Percentiles rank a stretch among this genome's conserved stretches.
phyloP scores from a whole-genome alignment of 1,139 yeast genomes.

The Hansenula lynferdii region DNA sequence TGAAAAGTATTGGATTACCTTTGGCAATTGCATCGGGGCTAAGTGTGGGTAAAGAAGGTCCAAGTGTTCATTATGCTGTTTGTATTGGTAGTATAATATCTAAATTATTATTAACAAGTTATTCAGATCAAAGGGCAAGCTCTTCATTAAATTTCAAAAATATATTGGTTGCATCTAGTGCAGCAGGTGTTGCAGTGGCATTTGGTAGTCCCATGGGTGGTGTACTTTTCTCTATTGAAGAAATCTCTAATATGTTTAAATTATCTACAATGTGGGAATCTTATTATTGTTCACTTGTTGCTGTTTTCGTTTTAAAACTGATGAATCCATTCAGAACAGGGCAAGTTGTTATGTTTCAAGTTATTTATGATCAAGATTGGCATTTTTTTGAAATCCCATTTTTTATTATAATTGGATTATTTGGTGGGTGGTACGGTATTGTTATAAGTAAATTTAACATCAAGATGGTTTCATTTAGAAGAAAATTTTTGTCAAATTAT shows the following conservation, averaged over 20 bases:
- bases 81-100: constrained; percentile 59
- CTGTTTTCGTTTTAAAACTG: constrained; percentile 70
- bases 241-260: constrained; percentile 53
- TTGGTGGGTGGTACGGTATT: constrained; percentile 91
- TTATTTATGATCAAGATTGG: constrained; percentile 83
- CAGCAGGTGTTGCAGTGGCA: constrained; percentile 68
- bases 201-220: constrained; percentile 72
- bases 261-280: constrained; percentile 85
- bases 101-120: constrained; percentile 47
- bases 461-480: constrained; percentile 74
- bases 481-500: constrained; percentile 48
- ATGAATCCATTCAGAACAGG: constrained; percentile 94
- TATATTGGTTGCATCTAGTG: constrained; percentile 58
- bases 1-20: constrained; percentile 81
- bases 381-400: constrained; percentile 80
- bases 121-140: constrained; percentile 29
- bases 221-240: constrained; percentile 60
- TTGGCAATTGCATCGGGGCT: constrained; percentile 64
- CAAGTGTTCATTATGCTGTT: constrained; percentile 66
- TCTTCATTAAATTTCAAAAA: constrained; percentile 53
- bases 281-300: constrained; percentile 85
- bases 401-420: constrained; percentile 72
- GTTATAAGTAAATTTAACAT: constrained; percentile 76
- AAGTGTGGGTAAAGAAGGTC: constrained; percentile 68
- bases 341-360: constrained; percentile 88